phyloP scores from a whole-genome alignment of 495 filamentous ascomycete species.

The Gamarada debralockiae region DNA sequence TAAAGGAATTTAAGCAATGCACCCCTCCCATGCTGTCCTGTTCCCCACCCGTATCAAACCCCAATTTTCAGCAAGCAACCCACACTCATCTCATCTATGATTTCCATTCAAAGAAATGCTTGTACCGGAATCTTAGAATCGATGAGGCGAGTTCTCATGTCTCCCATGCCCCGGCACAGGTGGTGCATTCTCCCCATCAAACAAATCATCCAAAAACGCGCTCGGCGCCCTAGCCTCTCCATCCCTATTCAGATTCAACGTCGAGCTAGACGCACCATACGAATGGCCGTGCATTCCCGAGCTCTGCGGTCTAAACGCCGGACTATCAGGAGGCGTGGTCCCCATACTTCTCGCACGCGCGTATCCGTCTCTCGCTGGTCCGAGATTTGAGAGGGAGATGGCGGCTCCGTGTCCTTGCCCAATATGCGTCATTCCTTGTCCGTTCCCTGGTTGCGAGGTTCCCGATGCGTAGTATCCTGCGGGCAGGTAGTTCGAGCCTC shows the following conservation, averaged over 20 bases:
- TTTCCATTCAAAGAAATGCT: neutral
- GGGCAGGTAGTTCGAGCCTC: slow-evolving; percentile 71
- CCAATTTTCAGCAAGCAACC: neutral
- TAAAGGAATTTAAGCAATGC: neutral
- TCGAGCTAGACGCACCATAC: slow-evolving; percentile 59
- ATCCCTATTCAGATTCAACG: slow-evolving; percentile 53
- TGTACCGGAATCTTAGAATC: neutral
- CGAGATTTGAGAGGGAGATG: slow-evolving; percentile 51
- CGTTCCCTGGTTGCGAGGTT: slow-evolving; percentile 44
- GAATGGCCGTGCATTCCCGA: slow-evolving; percentile 31
- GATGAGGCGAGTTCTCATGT: neutral
- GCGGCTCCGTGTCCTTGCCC: slow-evolving; percentile 41
- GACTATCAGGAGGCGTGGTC: slow-evolving; percentile 67
- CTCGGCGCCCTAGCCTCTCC: slow-evolving; percentile 69
- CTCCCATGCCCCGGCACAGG: slow-evolving; percentile 12
- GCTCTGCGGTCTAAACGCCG: slow-evolving; percentile 31
- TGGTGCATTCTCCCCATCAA: slow-evolving; percentile 49
- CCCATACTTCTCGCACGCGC: slow-evolving; percentile 37
- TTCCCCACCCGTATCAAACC: neutral
- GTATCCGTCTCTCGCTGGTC: slow-evolving; percentile 48
- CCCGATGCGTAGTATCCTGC: slow-evolving; percentile 88
- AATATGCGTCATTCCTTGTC: slow-evolving; percentile 42
- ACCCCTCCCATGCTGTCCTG: neutral
- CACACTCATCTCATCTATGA: neutral
- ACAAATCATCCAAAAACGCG: slow-evolving; percentile 88